Evolutionary conservation across 1,284 basidiomycete species (phyloP), one percentile per base, ranked within the genome.

Genomic region (Gomphus bonarii): DNA sequence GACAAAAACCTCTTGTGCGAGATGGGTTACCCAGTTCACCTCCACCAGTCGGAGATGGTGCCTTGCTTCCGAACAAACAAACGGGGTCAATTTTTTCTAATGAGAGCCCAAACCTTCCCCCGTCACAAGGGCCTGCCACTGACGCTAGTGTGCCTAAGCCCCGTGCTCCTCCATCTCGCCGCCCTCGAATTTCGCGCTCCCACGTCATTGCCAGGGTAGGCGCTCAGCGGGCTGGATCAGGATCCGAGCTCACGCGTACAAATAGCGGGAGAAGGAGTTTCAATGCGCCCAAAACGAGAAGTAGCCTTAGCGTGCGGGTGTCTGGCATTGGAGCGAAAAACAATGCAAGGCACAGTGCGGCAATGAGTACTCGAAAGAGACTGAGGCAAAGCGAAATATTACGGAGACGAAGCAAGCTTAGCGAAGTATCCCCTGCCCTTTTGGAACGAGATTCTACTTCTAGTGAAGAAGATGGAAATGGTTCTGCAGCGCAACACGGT

Each of bases 161-260:
- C 22, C 74, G 75, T 50, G 67, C 73, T 16, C 63, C 78, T 25
- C 68, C 73, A 33, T 74, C 75, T 12, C 78, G 84, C 60, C 82
- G 80, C 63, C 87, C 87, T 4, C 79, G 85, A 10, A 85, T 89
- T 60, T 89, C 87, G 38, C 78, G 87, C 25, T 85, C 85, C 28
- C 83, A 81, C 59, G 84, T 90, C 38, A 87, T 89, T 52, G 84
- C 86, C 1, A 80, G 75, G 63, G 71, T 89, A 25, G 85, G 82
- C 5, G 83, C 82, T n/a, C 82, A 88, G 42, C 63, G 66, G 18
- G 61, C 61, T 66, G 78, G 85, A 8, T 79, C 76, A 20, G 76
- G 70, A 3, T 69, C 63, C 6, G 63, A 61, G 58, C 61, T 55
- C 42, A 12, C 38, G 47, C 47, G 54, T 54, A 43, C 31, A 47